Base-by-base conservation (phyloP, 225 moss, liverwort and hornwort genomes). In the Sphagnum contortum region DNA sequence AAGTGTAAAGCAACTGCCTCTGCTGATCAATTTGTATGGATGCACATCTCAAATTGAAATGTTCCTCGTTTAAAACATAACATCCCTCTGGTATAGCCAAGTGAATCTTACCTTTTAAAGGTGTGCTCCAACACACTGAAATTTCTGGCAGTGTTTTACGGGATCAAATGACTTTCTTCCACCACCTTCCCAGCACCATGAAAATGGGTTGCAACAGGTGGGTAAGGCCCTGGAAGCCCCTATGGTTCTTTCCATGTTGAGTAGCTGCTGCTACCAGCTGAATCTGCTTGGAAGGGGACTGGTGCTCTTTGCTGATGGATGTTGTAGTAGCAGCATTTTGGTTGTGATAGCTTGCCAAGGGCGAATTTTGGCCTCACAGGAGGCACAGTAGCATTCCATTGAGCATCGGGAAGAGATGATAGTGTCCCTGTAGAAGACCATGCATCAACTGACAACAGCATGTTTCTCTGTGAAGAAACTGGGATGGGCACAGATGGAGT, bases 401-500 rank as follows among this genome's bases (percentile, higher is more conserved):
- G 29, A 12, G 48, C 9, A 12, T 49, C n/a, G 3, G 61, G 47
- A 47, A n/a, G 4, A 11, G 61, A 61, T 10, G 47, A 44, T 45
- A 13, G 50, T 13, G 29, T 50, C 5, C 48, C 48, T 64, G 63
- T 64, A 11, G 48, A 62, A 48, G 47, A 45, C 12, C 8, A 62
- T 46, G 63, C 2, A 49, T 4, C 48, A 12, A 29, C 9, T 48
- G 63, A 49, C 63, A n/a, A 29, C 1, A 1, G 29, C 29, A 29
- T 29, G 29, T 29, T 12, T 48, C 48, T 48, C 50, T 64, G 63
- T 50, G 63, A 47, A 6, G 63, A 50, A 48, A 6, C 48, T 5
- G 52, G 52, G 49, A 8, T 12, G 12, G 50, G 8, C 2, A 47
- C 29, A 53, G 73, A 64, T 10, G 88, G 76, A 5, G 93, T 90